phyloP scores from a whole-genome alignment of 352 stramenopile genomes.

The Phytophthora boehmeriae region DNA sequence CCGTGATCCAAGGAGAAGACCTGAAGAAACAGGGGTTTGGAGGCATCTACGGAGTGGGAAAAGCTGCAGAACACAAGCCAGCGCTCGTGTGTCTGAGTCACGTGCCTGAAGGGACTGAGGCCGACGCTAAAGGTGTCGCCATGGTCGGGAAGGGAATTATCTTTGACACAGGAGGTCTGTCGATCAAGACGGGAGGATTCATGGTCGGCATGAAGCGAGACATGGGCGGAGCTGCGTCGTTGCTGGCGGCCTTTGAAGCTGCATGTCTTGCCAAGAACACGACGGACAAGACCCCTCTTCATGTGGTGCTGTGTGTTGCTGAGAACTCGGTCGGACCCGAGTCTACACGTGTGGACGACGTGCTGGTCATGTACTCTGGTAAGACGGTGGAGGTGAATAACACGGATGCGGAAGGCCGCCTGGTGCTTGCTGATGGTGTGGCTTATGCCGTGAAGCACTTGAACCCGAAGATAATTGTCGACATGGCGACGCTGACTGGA shows the following conservation, averaged over 20 bases:
- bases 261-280: conserved; percentile 90
- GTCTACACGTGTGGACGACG: conserved; percentile 93
- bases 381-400: conserved; percentile 99
- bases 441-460: conserved; percentile 93
- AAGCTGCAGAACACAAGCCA: conserved; percentile 87
- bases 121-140: conserved; percentile 57
- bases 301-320: conserved; percentile 92
- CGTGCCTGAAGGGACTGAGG: conserved; percentile 42
- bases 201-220: conserved; percentile 96
- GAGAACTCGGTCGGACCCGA: conserved; percentile 94
- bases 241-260: conserved; percentile 75
- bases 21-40: conserved; percentile 90
- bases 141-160: conserved; percentile 97
- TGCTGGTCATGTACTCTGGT: conserved; percentile 93
- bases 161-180: conserved; percentile 96
- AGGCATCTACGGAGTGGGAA: conserved; percentile 93
- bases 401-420: conserved; percentile 94
- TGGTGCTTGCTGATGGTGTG: conserved; percentile 95
- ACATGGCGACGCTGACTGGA: conserved; percentile 96
- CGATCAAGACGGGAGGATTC: conserved; percentile 89
- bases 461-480: conserved; percentile 90
- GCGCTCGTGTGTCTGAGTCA: conserved; percentile 92
- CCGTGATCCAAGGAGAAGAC: conserved; percentile 92
- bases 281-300: conserved; percentile 84
- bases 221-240: conserved; percentile 88